Base-by-base conservation (phyloP, 2,329 filamentous ascomycete species). In the Venturia effusa region DNA sequence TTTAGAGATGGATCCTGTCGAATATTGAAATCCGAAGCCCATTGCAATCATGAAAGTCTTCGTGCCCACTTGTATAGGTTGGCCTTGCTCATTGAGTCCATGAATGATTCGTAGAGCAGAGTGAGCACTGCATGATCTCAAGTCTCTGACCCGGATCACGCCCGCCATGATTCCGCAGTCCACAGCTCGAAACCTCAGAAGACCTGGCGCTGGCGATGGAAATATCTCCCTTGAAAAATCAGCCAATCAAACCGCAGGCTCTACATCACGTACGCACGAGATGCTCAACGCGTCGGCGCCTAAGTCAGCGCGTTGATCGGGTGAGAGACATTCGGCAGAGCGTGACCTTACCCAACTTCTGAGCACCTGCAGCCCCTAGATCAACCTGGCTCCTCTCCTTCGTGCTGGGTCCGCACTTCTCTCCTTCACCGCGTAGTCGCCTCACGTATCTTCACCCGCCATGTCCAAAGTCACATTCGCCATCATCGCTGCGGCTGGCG, bases 381-480 rank as follows among this genome's bases (percentile, higher is more conserved):
- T 27, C 45, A 22, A 24, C 3, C 2, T 6, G 8, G n/a, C n/a
- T 11, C 43, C 43, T 48, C 8, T 45, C 2, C 10, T 45, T 45
- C 3, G 24, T 54, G 24, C 27, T 19, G 10, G 19, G 48, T 27
- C 22, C 48, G 24, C 48, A 32, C 48, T 55, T 34, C 24, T 55
- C 30, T 34, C 48, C 24, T 19, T 17, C 32, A 15, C 32, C n/a
- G 8, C 57, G n/a, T 24, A 39, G 32, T n/a, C n/a, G n/a, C n/a
- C n/a, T n/a, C n/a, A n/a, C n/a, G n/a, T n/a, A 45, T 22, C 41
- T 5, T 62, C 39, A 17, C 48, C 32, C 24, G 41, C 54, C 67
- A 81, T 81, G 79, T 80, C 79, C 19, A 81, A 82, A 69, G 73
- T 78, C 68, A 80, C 79, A 19, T 71, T 81, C 64, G 79, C 77